Conservation (phyloP, 192 early-diverging fungal species). For the Phlyctochytrium planicorne region DNA sequence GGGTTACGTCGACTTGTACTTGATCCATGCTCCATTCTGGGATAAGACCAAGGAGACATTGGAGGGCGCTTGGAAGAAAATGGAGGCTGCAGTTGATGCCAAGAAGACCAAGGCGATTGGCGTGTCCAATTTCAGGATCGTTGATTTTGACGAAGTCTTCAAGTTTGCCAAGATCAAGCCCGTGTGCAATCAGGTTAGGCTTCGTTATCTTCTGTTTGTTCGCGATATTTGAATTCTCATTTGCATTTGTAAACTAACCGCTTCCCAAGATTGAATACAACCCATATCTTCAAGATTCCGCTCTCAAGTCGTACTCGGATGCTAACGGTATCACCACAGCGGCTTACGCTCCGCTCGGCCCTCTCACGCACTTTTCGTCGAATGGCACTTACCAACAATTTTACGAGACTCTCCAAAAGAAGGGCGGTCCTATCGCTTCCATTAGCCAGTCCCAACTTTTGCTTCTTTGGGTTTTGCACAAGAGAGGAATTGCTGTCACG, state of each 20-base stretch:
- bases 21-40: slow-evolving; percentile 76
- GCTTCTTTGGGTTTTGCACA: neutral
- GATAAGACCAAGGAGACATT: slow-evolving; percentile 26
- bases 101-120: slow-evolving; percentile 76
- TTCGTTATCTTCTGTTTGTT: neutral
- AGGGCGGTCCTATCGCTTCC: neutral
- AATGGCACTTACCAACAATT: neutral
- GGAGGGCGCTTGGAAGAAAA: slow-evolving; percentile 67
- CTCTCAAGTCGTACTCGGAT: slow-evolving; percentile 10
- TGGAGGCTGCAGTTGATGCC: slow-evolving; percentile 68
- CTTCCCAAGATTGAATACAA: slow-evolving; percentile 38
- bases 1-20: slow-evolving; percentile 74
- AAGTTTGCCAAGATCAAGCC: slow-evolving; percentile 24
- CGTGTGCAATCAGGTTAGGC: slow-evolving; percentile 8
- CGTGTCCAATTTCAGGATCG: slow-evolving; percentile 70
- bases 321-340: slow-evolving; percentile 32
- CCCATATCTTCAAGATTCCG: slow-evolving; percentile 26
- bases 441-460: neutral
- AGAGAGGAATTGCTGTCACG: slow-evolving; percentile 14
- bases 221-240: neutral
- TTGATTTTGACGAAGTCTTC: neutral
- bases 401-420: neutral
- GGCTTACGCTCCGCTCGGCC: slow-evolving; percentile 42
- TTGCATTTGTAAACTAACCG: too few relatives aligned
- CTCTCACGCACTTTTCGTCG: slow-evolving; percentile 24